A percentile compares a stretch with the other conserved stretches of the same genome.
Conservation (phyloP, 1,139 yeast species). For the Candida dubliniensis region DNA sequence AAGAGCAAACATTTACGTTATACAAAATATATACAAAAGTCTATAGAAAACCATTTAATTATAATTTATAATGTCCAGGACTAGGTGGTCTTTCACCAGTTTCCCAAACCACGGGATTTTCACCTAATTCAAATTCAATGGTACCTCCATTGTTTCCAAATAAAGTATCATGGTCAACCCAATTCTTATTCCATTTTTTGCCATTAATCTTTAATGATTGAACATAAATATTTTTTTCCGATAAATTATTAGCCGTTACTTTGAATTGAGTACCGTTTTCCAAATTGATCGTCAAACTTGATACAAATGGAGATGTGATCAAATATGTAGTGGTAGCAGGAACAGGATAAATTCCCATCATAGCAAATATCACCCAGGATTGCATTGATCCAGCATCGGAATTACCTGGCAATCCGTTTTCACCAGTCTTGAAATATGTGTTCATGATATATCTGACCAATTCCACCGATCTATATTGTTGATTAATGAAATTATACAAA, state of each 20-base stretch:
- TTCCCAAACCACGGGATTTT: constrained; percentile 27
- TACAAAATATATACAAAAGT: background rate
- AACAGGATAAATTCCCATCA: constrained; percentile 38
- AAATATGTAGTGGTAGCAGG: constrained; percentile 39
- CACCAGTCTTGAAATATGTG: constrained; percentile 21
- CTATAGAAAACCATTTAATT: background rate
- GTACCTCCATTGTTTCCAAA: constrained; percentile 29
- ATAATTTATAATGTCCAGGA: constrained; percentile 23
- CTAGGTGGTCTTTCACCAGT: constrained; percentile 24
- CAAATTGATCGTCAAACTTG: constrained; percentile 22
- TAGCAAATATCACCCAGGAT: constrained; percentile 35
- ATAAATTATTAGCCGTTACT: constrained; percentile 27
- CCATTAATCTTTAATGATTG: constrained; percentile 32
- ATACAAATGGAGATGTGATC: constrained; percentile 33
- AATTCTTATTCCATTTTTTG: constrained; percentile 24
- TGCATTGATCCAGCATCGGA: constrained; percentile 46
- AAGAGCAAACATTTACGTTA: background rate
- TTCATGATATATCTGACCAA: constrained; percentile 31
- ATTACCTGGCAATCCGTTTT: constrained; percentile 35
- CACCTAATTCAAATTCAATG: constrained; percentile 27
- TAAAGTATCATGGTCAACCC: constrained; percentile 34
- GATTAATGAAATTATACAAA: constrained; percentile 29
- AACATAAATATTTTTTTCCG: constrained; percentile 23
- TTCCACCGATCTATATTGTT: constrained; percentile 30
- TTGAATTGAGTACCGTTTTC: constrained; percentile 26